phyloP scores from a whole-genome alignment of 805 yeast genomes.

The Helenozyma rhizophorensis region DNA sequence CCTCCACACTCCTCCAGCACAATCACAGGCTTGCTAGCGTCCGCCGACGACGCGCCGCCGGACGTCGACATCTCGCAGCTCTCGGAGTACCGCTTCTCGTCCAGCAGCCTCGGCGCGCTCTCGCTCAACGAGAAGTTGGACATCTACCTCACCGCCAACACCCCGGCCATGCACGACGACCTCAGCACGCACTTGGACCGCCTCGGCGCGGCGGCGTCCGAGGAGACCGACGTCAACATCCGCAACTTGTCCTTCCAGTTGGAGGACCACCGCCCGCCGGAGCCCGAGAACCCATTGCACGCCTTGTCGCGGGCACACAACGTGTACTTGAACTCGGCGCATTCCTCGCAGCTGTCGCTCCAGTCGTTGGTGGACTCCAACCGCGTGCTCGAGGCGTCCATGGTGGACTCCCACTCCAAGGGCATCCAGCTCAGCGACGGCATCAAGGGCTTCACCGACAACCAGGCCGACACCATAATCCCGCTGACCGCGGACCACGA shows the following conservation, averaged over 20 bases:
- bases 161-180: slow-evolving; percentile 18
- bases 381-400: slow-evolving; percentile 10
- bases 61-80: slow-evolving; percentile 51
- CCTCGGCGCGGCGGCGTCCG: slow-evolving; percentile 22
- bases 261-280: slow-evolving; percentile 4
- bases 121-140: slow-evolving; percentile 44
- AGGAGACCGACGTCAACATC: slow-evolving; percentile 30
- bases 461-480: slow-evolving; percentile 29
- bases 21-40: slow-evolving; percentile 15
- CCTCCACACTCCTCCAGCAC: slow-evolving; percentile 17
- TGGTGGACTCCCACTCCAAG: slow-evolving; percentile 9
- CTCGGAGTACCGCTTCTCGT: slow-evolving; percentile 30
- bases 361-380: slow-evolving; percentile 18
- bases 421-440: slow-evolving; percentile 40
- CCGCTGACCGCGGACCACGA: slow-evolving; percentile 17
- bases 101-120: slow-evolving; percentile 23
- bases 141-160: slow-evolving; percentile 29
- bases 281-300: slow-evolving; percentile 30
- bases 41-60: slow-evolving; percentile 35
- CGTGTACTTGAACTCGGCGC: slow-evolving; percentile 18
- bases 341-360: slow-evolving; percentile 38
- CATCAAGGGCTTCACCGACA: slow-evolving; percentile 39
- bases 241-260: slow-evolving; percentile 31
- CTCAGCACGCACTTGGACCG: slow-evolving; percentile 34
- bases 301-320: slow-evolving; percentile 24